phyloP scores from a whole-genome alignment of 1,284 basidiomycete genomes.

The Cryptococcus sp. region DNA sequence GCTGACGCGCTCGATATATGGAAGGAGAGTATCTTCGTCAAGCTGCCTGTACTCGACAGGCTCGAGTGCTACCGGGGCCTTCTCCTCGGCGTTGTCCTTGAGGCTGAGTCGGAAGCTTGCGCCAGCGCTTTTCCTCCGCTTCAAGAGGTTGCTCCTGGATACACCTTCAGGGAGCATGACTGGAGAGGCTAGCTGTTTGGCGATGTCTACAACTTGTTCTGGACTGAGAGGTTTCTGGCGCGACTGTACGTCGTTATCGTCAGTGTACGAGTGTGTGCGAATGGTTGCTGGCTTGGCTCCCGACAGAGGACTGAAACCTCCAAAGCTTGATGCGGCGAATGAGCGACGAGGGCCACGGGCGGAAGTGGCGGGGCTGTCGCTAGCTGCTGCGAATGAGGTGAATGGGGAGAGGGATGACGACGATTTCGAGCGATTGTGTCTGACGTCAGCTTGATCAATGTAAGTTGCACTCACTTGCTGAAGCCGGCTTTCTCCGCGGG shows the following conservation, averaged over 20 bases:
- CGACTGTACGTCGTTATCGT: constrained; percentile 21
- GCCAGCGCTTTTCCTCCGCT: constrained; percentile 36
- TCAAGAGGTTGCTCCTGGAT: constrained; percentile 32
- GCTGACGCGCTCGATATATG: constrained; percentile 44
- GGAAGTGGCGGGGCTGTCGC: constrained; percentile 33
- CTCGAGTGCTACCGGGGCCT: constrained; percentile 45
- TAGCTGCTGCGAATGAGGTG: constrained; percentile 18
- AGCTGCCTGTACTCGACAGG: constrained; percentile 52
- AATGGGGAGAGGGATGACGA: constrained; percentile 38
- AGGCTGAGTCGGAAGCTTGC: constrained; percentile 2
- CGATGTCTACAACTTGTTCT: constrained; percentile 47
- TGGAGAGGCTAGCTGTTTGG: constrained; percentile 39
- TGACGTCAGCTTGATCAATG: neutral
- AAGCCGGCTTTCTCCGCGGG: constrained; percentile 31
- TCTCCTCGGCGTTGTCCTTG: constrained; percentile 4
- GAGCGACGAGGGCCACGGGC: constrained; percentile 38
- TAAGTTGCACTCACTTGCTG: constrained; percentile 23
- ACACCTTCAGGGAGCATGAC: constrained; percentile 38
- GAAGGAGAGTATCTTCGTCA: constrained; percentile 47
- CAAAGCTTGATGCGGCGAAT: constrained; percentile 42
- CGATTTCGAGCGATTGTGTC: constrained; percentile 39
- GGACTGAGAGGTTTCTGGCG: constrained; percentile 38
- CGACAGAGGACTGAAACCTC: constrained; percentile 25
- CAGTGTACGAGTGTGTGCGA: constrained; percentile 19
- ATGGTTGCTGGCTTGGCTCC: constrained; percentile 5